Conservation (phyloP, 2,329 filamentous ascomycete species). For the Arachnopeziza araneosa region DNA sequence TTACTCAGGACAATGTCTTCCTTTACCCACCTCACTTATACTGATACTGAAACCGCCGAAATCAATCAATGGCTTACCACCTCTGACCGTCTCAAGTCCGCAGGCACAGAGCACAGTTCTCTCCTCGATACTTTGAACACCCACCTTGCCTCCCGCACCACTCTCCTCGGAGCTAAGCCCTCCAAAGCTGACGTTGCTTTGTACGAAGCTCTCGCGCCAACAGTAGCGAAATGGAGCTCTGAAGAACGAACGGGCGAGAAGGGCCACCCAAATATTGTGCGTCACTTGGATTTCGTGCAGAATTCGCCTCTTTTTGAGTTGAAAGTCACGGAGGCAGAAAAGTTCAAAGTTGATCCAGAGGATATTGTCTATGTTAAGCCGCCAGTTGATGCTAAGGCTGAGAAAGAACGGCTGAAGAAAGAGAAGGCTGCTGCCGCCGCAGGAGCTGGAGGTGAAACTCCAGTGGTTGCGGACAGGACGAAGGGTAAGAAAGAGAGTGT, state of each 20-base stretch:
- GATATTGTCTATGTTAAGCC: slow-evolving; percentile 85
- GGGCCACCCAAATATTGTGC: slow-evolving; percentile 85
- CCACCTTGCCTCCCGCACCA: slow-evolving; percentile 83
- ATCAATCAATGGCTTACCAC: slow-evolving; percentile 85
- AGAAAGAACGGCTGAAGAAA: slow-evolving; percentile 96
- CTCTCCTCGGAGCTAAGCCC: slow-evolving; percentile 82
- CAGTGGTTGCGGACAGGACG: slow-evolving; percentile 52
- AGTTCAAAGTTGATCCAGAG: slow-evolving; percentile 71
- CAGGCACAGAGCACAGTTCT: slow-evolving; percentile 51
- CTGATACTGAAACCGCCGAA: slow-evolving; percentile 74
- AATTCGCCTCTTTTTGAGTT: slow-evolving; percentile 73
- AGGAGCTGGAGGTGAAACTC: slow-evolving; percentile 44
- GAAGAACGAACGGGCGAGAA: slow-evolving; percentile 88
- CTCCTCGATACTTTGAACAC: slow-evolving; percentile 77
- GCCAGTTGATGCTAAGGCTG: slow-evolving; percentile 82
- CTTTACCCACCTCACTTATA: slow-evolving; percentile 65
- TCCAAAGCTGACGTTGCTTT: slow-evolving; percentile 81
- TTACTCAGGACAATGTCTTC: slow-evolving; percentile 55
- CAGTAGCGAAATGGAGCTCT: slow-evolving; percentile 72
- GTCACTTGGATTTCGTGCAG: slow-evolving; percentile 91
- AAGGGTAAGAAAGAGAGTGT: slow-evolving; percentile 51
- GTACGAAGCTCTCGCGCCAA: slow-evolving; percentile 71
- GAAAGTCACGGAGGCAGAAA: slow-evolving; percentile 63
- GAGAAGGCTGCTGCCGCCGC: slow-evolving; percentile 72
- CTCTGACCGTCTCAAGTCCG: slow-evolving; percentile 61